phyloP scores from a whole-genome alignment of 2,329 filamentous ascomycete genomes.

The Coniochaeta sp. region DNA sequence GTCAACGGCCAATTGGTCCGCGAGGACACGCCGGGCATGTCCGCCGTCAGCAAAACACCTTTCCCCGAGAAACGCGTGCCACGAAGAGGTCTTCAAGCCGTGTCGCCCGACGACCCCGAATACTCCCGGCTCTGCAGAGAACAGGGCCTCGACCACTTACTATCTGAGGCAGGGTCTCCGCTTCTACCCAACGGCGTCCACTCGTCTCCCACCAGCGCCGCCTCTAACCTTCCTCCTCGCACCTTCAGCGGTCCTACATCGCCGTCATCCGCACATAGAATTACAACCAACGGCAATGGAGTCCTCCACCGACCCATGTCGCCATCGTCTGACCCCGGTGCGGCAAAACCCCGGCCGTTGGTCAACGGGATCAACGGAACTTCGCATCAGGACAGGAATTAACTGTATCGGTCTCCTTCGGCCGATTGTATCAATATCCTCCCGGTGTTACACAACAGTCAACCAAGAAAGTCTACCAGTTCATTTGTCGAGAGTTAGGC shows the following conservation, averaged over 20 bases:
- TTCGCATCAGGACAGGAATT: background rate
- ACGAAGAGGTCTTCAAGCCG: slow-evolving; percentile 44
- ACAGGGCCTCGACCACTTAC: slow-evolving; percentile 49
- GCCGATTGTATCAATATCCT: background rate
- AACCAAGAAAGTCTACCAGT: background rate
- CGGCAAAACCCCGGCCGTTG: slow-evolving; percentile 16
- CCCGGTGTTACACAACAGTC: background rate
- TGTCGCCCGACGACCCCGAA: slow-evolving; percentile 49
- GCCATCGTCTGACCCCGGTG: slow-evolving; percentile 16
- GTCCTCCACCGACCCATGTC: slow-evolving; percentile 16
- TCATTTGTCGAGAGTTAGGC: background rate
- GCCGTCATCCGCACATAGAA: slow-evolving; percentile 10
- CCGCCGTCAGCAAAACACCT: slow-evolving; percentile 43
- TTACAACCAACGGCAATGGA: slow-evolving; percentile 12
- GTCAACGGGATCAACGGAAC: slow-evolving; percentile 17
- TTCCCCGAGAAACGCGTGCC: slow-evolving; percentile 49
- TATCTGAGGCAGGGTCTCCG: slow-evolving; percentile 37
- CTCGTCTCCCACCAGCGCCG: slow-evolving; percentile 32
- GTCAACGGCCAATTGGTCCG: slow-evolving; percentile 46
- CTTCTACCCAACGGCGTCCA: slow-evolving; percentile 39
- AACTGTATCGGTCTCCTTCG: background rate
- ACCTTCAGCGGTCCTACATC: slow-evolving; percentile 23
- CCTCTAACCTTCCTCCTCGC: slow-evolving; percentile 13
- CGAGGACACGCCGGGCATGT: slow-evolving; percentile 41
- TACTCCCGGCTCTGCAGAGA: slow-evolving; percentile 48